Evolutionary conservation across 768 basidiomycete species (phyloP).

Genomic region (Russula sp.): DNA sequence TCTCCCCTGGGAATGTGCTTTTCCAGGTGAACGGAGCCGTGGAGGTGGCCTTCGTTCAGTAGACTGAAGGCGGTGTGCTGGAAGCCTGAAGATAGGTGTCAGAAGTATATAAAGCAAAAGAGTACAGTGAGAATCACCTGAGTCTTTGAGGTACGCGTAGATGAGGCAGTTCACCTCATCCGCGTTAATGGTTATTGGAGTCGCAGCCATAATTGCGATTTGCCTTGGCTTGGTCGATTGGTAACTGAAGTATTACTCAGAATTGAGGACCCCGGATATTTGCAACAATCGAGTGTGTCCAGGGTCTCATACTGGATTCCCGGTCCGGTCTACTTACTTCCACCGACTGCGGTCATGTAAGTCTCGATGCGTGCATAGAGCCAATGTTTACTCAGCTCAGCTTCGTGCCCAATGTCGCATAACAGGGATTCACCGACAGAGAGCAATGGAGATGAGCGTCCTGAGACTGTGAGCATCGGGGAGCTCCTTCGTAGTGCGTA

Average conservation of each 20-base stretch:
- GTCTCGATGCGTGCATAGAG: neutral
- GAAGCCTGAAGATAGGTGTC: constrained; percentile 46
- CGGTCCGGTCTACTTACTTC: neutral
- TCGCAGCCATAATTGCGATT: constrained; percentile 19
- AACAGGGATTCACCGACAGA: neutral
- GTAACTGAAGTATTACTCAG: too few relatives aligned
- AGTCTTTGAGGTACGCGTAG: constrained; percentile 77
- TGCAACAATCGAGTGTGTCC: neutral
- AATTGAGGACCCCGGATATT: constrained; percentile 24
- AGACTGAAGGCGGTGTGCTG: constrained; percentile 77
- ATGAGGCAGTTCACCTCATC: constrained; percentile 84
- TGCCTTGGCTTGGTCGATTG: too few relatives aligned
- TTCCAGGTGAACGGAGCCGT: constrained; percentile 56
- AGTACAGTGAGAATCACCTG: constrained; percentile 40
- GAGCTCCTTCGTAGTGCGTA: constrained; percentile 11
- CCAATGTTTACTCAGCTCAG: neutral
- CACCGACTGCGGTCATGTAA: neutral
- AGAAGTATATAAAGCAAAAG: neutral
- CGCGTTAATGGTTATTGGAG: constrained; percentile 58
- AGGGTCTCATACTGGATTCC: neutral
- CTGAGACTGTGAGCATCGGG: neutral
- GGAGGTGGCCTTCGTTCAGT: constrained; percentile 63
- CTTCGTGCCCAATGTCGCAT: constrained; percentile 2
- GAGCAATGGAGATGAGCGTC: neutral
- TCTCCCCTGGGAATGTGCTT: constrained; percentile 78